Conservation (phyloP, 352 stramenopile genomes). For the Phytophthora crassamura region DNA sequence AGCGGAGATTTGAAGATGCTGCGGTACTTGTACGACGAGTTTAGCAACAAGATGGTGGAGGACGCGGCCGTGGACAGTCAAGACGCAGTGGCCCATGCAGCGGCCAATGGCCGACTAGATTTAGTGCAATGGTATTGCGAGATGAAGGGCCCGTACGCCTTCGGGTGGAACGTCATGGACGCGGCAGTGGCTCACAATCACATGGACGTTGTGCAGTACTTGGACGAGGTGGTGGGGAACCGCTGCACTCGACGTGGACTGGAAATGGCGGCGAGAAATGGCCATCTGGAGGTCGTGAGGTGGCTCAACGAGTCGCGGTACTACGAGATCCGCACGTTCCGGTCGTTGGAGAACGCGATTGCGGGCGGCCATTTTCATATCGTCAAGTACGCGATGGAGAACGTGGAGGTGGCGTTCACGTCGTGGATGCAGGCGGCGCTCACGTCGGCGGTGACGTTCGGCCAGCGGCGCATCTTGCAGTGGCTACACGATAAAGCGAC, state of each 20-base stretch:
- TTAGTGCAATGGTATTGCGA: slow-evolving; percentile 50
- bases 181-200: slow-evolving; percentile 48
- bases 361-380: slow-evolving; percentile 45
- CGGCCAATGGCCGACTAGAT: slow-evolving; percentile 40
- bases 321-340: slow-evolving; percentile 48
- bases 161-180: slow-evolving; percentile 55
- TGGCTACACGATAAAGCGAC: slow-evolving; percentile 42
- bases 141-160: slow-evolving; percentile 46
- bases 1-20: slow-evolving; percentile 46
- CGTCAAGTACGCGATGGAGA: slow-evolving; percentile 50
- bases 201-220: slow-evolving; percentile 48
- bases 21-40: slow-evolving; percentile 42
- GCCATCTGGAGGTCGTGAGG: slow-evolving; percentile 42
- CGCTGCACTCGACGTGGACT: slow-evolving; percentile 50
- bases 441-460: slow-evolving; percentile 32
- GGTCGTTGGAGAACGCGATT: slow-evolving; percentile 49
- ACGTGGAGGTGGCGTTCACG: slow-evolving; percentile 38
- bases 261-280: slow-evolving; percentile 40
- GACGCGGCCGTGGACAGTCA: slow-evolving; percentile 39
- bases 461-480: slow-evolving; percentile 36
- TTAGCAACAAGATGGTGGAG: slow-evolving; percentile 45
- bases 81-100: slow-evolving; percentile 45
- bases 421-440: slow-evolving; percentile 48
- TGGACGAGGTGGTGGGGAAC: slow-evolving; percentile 42
- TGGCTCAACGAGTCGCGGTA: slow-evolving; percentile 48